phyloP scores from a whole-genome alignment of 1,284 basidiomycete genomes.

The Trametes sp. region DNA sequence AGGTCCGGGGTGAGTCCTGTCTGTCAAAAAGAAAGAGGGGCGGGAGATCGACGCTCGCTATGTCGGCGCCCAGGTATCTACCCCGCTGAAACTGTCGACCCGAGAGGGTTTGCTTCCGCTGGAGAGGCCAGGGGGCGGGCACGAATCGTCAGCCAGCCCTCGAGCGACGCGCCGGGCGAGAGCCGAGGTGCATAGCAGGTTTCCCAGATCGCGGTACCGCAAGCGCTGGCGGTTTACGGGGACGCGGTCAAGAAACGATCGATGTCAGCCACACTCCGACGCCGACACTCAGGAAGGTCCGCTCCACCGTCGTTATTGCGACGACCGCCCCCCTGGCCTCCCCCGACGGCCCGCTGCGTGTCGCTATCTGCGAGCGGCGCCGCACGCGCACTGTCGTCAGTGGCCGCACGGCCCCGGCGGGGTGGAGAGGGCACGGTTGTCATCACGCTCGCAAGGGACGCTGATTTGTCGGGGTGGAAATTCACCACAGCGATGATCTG shows the following conservation, averaged over 20 bases:
- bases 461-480: constrained; percentile 33
- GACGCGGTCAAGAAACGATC: constrained; percentile 32
- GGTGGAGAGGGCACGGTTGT: constrained; percentile 10
- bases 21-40: constrained; percentile 34
- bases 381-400: constrained; percentile 7
- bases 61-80: constrained; percentile 33
- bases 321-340: background rate
- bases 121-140: constrained; percentile 31
- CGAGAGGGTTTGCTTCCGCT: constrained; percentile 49
- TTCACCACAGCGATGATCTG: constrained; percentile 31
- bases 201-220: constrained; percentile 27
- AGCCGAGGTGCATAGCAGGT: constrained; percentile 31
- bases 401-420: constrained; percentile 1
- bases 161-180: constrained; percentile 29
- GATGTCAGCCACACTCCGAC: constrained; percentile 35
- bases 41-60: constrained; percentile 32
- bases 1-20: constrained; percentile 29
- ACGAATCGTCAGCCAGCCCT: constrained; percentile 31
- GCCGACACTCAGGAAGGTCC: constrained; percentile 26
- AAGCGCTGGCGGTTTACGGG: constrained; percentile 25
- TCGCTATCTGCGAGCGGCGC: constrained; percentile 4
- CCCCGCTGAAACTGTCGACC: constrained; percentile 38
- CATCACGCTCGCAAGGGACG: constrained; percentile 17
- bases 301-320: constrained; percentile 18
- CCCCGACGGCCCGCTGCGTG: background rate